Percentiles rank a stretch among this genome's conserved stretches.
Evolutionary conservation across 75 land plant species (phyloP).

Genomic region (Sequoiadendron giganteum): DNA sequence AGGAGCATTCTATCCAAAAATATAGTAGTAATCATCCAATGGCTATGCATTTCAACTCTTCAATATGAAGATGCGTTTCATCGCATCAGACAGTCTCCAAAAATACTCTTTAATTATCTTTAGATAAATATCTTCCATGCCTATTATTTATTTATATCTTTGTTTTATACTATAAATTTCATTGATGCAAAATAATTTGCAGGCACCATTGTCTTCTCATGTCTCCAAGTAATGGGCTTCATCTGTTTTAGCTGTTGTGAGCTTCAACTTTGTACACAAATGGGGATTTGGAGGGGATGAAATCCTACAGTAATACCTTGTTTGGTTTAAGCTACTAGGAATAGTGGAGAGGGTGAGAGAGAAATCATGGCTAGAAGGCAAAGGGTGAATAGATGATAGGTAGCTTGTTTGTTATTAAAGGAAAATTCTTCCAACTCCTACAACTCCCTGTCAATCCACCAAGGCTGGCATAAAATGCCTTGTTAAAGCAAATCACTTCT

Average conservation of each 20-base stretch:
- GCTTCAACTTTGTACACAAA: not conserved
- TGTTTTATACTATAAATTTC: too few relatives aligned
- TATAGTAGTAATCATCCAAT: too few relatives aligned
- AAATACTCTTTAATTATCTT: too few relatives aligned
- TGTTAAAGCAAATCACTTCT: slow-evolving; percentile 75
- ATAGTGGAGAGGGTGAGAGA: not conserved
- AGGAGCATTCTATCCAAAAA: too few relatives aligned
- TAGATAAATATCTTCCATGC: too few relatives aligned
- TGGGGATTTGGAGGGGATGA: not conserved
- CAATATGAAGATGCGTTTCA: too few relatives aligned
- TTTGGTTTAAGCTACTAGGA: not conserved
- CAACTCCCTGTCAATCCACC: too few relatives aligned
- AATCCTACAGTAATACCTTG: not conserved
- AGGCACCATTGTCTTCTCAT: not conserved
- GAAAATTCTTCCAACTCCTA: too few relatives aligned
- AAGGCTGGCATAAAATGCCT: too few relatives aligned
- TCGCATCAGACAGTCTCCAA: too few relatives aligned
- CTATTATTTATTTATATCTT: too few relatives aligned
- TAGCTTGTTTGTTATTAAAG: not conserved
- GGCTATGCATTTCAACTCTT: too few relatives aligned
- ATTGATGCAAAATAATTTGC: not conserved
- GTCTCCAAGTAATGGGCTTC: not conserved
- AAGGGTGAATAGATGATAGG: not conserved
- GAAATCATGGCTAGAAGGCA: not conserved
- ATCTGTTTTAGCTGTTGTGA: not conserved